phyloP scores from a whole-genome alignment of 2,329 filamentous ascomycete genomes.

The Parastagonospora avenae region DNA sequence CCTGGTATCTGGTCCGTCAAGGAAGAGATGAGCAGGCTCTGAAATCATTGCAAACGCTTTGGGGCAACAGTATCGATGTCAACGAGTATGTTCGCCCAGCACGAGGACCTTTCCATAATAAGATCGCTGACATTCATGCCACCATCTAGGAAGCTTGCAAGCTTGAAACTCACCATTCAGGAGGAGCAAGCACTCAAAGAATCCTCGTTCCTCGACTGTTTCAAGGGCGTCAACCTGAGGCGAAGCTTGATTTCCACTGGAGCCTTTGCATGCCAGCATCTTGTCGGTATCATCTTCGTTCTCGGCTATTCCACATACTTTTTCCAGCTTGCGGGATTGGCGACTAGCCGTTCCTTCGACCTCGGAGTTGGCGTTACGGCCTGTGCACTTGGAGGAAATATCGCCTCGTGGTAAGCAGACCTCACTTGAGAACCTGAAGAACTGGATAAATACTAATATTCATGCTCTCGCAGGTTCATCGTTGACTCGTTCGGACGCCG shows the following conservation, averaged over 20 bases:
- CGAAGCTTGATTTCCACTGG: conserved; percentile 71
- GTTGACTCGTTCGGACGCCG: conserved; percentile 78
- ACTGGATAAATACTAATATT: background rate
- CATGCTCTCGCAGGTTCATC: conserved; percentile 40
- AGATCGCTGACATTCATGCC: background rate
- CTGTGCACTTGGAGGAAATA: conserved; percentile 75
- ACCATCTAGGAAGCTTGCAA: background rate
- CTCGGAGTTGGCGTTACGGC: conserved; percentile 59
- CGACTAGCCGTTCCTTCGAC: conserved; percentile 41
- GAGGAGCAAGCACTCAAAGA: background rate
- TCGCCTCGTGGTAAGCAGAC: conserved; percentile 69
- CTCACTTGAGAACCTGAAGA: background rate
- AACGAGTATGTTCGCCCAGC: conserved; percentile 68
- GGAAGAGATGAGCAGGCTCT: conserved; percentile 68
- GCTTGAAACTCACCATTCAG: background rate
- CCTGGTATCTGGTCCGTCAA: conserved; percentile 73
- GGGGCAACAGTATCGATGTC: conserved; percentile 53
- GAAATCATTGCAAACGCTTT: conserved; percentile 63
- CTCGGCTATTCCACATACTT: conserved; percentile 52
- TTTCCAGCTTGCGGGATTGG: conserved; percentile 50
- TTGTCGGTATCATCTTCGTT: conserved; percentile 48
- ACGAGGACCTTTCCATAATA: conserved; percentile 55
- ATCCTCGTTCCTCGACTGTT: conserved; percentile 72
- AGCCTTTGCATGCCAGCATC: conserved; percentile 50
- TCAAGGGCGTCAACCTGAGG: conserved; percentile 74